Percentiles rank a stretch among this genome's conserved stretches.
phyloP scores from a whole-genome alignment of 257 asterid species.

The Coffea eugenioides region DNA sequence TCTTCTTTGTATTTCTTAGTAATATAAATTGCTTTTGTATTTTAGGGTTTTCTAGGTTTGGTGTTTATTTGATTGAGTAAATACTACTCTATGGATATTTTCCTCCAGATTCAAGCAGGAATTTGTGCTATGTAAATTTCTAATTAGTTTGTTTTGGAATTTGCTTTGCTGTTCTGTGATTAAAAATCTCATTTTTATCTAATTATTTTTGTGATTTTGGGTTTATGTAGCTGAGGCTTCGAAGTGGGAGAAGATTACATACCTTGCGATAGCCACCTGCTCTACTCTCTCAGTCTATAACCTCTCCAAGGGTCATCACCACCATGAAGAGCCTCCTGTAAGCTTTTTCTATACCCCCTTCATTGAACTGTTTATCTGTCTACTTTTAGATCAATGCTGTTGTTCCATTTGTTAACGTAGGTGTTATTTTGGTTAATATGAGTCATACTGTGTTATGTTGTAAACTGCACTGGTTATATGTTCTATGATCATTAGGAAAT shows the following conservation, averaged over 20 bases:
- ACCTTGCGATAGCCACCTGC: constrained; percentile 50
- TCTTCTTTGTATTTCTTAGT: background rate
- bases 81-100: no score
- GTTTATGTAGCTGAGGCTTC: constrained; percentile 65
- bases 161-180: background rate
- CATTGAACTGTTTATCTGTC: background rate
- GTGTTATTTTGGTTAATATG: background rate
- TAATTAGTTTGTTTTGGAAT: background rate
- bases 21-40: background rate
- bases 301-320: constrained; percentile 82
- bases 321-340: constrained; percentile 71
- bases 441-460: background rate
- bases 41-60: background rate
- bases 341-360: constrained; percentile 19
- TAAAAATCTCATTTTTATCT: background rate
- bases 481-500: background rate
- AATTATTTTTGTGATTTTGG: background rate
- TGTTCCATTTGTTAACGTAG: background rate
- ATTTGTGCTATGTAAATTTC: background rate
- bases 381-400: background rate
- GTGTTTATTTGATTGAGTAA: background rate
- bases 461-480: background rate
- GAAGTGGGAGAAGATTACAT: constrained; percentile 87
- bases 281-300: constrained; percentile 37
- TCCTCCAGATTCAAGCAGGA: background rate